Evolutionary conservation across 2,329 filamentous ascomycete genomes (phyloP).

Genomic region (Monosporascus sp.): DNA sequence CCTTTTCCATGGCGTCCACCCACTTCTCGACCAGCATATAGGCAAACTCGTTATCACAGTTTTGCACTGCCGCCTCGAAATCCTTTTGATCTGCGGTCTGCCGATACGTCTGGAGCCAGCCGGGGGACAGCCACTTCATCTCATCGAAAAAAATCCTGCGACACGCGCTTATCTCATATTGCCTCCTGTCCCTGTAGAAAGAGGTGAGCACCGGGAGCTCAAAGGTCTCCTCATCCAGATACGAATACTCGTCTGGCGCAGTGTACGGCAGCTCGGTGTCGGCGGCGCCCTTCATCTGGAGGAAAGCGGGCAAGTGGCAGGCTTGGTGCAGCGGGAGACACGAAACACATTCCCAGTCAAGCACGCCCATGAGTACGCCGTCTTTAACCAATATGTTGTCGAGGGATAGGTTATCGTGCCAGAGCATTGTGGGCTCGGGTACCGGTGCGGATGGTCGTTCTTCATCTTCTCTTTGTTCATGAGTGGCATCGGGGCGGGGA

Average conservation of each 20-base stretch:
- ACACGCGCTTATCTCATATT: conserved; percentile 21
- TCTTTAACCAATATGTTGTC: conserved; percentile 30
- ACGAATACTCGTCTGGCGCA: conserved; percentile 1
- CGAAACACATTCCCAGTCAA: conserved; percentile 31
- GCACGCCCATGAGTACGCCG: conserved; percentile 23
- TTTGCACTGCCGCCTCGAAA: conserved; percentile 25
- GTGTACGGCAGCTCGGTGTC: conserved; percentile 6
- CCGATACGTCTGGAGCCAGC: conserved; percentile 17
- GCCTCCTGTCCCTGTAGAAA: conserved; percentile 13
- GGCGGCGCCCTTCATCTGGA: conserved; percentile 10
- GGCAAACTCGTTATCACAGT: conserved; percentile 21
- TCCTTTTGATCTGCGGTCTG: conserved; percentile 13
- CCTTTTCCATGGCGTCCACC: conserved; percentile 15
- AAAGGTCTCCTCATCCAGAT: neutral
- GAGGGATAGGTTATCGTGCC: conserved; percentile 26
- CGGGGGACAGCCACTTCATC: conserved; percentile 16
- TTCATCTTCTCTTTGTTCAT: neutral
- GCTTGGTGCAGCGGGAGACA: conserved; percentile 25
- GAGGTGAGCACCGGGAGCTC: neutral
- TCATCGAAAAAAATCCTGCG: conserved; percentile 18
- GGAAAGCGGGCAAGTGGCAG: conserved; percentile 26
- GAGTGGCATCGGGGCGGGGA: neutral
- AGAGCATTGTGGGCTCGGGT: conserved; percentile 21
- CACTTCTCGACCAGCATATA: conserved; percentile 17
- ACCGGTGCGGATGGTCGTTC: neutral